Evolutionary conservation across 129 eudicot genomes (phyloP).

Genomic region (Helianthus annuus): DNA sequence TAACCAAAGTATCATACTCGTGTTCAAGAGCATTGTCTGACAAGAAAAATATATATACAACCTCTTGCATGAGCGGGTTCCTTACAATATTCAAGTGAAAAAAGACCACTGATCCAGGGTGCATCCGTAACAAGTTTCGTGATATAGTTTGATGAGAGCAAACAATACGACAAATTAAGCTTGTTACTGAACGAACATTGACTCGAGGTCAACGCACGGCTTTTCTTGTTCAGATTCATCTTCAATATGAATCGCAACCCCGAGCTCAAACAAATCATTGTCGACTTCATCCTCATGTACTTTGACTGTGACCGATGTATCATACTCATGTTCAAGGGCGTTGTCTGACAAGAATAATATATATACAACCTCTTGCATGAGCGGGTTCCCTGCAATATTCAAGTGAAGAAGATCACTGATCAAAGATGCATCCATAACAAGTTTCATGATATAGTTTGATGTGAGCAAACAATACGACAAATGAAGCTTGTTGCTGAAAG

Average conservation of each 20-base stretch:
- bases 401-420: slow-evolving; percentile 56
- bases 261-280: slow-evolving; percentile 44
- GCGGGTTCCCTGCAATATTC: slow-evolving; percentile 67
- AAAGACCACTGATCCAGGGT: slow-evolving; percentile 43
- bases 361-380: slow-evolving; percentile 59
- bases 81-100: slow-evolving; percentile 75
- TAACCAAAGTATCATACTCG: too few species aligned
- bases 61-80: slow-evolving; percentile 72
- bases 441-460: slow-evolving; percentile 43
- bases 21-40: slow-evolving; percentile 47
- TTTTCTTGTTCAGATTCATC: slow-evolving; percentile 49
- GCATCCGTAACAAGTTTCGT: slow-evolving; percentile 40
- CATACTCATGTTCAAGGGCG: background rate
- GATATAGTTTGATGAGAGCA: slow-evolving; percentile 38
- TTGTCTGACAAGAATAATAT: slow-evolving; percentile 54
- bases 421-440: slow-evolving; percentile 43
- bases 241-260: slow-evolving; percentile 77
- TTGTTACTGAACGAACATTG: slow-evolving; percentile 38
- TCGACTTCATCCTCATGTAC: slow-evolving; percentile 8
- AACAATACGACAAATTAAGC: background rate
- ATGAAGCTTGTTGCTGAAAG: slow-evolving; percentile 49
- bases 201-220: slow-evolving; percentile 25
- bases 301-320: too few species aligned
- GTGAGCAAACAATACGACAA: slow-evolving; percentile 72
- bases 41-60: slow-evolving; percentile 29